A percentile compares a stretch with the other conserved stretches of the same genome.
Evolutionary conservation across 306 rosid species (phyloP).

Genomic region (Dalbergia cochinchinensis): DNA sequence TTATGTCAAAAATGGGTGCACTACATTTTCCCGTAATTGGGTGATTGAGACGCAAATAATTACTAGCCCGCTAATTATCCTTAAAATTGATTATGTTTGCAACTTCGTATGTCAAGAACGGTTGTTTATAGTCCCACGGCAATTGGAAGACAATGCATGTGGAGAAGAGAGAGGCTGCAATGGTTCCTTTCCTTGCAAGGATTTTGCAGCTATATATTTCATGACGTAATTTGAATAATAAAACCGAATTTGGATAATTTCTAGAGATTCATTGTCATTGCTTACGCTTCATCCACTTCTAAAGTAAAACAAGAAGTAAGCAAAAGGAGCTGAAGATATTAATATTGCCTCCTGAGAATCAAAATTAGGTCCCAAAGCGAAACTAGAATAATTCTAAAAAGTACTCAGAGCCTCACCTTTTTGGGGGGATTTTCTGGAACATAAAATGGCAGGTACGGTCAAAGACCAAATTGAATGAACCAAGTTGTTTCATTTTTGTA

Average conservation of each 20-base stretch:
- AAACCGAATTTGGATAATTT: background rate
- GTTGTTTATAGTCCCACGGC: no score
- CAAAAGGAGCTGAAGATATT: background rate
- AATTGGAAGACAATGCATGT: no score
- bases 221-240: background rate
- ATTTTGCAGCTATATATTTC: background rate
- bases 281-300: conserved; percentile 30
- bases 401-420: conserved; percentile 6
- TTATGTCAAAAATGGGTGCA: background rate
- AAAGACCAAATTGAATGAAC: conserved; percentile 12
- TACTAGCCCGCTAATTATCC: background rate
- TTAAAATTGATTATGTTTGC: no score
- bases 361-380: conserved; percentile 33
- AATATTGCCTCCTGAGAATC: background rate
- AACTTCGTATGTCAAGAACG: no score
- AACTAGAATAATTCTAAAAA: background rate
- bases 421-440: conserved; percentile 19
- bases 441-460: conserved; percentile 47
- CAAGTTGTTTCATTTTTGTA: background rate
- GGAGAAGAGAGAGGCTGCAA: background rate
- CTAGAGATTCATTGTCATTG: conserved; percentile 16
- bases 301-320: background rate
- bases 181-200: background rate
- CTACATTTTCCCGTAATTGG: background rate
- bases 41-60: conserved; percentile 1